A percentile compares a stretch with the other conserved stretches of the same genome.
These are phyloP conservation scores for Ustilago esculenta DNA, from an alignment of 1,284 basidiomycete genomes.

Conservation along the genomic window DNA sequence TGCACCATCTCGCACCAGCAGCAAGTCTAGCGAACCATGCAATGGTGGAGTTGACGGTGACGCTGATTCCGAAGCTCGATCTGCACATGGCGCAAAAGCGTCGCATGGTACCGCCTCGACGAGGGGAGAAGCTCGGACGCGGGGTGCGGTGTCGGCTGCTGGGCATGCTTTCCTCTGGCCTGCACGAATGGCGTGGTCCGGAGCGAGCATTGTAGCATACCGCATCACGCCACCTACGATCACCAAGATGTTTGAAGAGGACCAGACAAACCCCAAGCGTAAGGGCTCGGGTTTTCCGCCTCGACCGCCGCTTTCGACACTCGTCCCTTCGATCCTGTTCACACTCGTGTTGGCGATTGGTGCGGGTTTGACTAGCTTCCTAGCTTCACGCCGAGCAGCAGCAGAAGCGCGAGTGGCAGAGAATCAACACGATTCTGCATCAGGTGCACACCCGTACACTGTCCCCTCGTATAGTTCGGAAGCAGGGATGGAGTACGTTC, in stretches of 20 bases:
- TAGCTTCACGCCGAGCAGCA: slow-evolving; percentile 25
- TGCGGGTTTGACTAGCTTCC: slow-evolving; percentile 47
- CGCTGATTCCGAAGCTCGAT: background rate
- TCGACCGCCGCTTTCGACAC: slow-evolving; percentile 52
- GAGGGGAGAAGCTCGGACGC: background rate
- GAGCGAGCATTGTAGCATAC: slow-evolving; percentile 12
- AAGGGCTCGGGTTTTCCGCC: slow-evolving; percentile 40
- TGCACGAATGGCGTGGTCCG: slow-evolving; percentile 29
- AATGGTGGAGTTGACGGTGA: background rate
- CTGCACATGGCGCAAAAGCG: background rate
- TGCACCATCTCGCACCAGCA: background rate
- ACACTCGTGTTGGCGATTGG: slow-evolving; percentile 55
- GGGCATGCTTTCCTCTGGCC: slow-evolving; percentile 26
- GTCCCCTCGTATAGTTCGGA: background rate
- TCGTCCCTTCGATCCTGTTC: slow-evolving; percentile 56
- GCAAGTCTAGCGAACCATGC: background rate
- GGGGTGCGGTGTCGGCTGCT: slow-evolving; percentile 6
- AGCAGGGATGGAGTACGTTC: slow-evolving; percentile 12
- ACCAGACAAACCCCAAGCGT: slow-evolving; percentile 1
- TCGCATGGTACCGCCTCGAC: background rate
- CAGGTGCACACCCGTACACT: slow-evolving; percentile 5
- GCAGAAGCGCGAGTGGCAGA: background rate
- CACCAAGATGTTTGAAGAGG: slow-evolving; percentile 11
- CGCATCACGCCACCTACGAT: slow-evolving; percentile 19
- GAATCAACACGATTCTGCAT: too few relatives aligned